phyloP scores from a whole-genome alignment of 2,329 filamentous ascomycete genomes.

The Fusarium nodosum region DNA sequence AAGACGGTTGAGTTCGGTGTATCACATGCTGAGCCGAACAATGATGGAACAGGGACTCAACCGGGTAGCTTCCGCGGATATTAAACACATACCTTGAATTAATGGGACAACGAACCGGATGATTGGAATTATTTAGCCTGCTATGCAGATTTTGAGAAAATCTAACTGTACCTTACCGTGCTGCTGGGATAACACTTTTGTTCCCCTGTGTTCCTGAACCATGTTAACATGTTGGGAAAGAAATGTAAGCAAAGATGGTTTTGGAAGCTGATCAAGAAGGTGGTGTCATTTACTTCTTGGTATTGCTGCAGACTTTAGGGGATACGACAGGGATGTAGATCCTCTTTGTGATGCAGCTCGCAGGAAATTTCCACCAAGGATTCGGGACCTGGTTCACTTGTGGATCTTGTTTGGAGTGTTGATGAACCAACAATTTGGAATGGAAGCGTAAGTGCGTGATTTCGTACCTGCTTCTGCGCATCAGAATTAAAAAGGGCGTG shows the following conservation, averaged over 20 bases:
- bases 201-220: conserved; percentile 11
- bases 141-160: not conserved
- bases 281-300: conserved; percentile 1
- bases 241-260: not conserved
- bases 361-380: not conserved
- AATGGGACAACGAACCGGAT: not conserved
- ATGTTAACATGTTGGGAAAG: not conserved
- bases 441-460: not conserved
- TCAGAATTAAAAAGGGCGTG: not conserved
- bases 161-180: not conserved
- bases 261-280: not conserved
- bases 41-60: not conserved
- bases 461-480: not conserved
- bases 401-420: not conserved
- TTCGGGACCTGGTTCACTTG: not conserved
- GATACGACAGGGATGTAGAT: conserved; percentile 5
- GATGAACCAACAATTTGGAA: not conserved
- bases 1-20: conserved; percentile 32
- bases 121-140: not conserved
- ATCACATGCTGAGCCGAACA: not conserved
- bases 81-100: not conserved
- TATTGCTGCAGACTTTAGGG: not conserved
- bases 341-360: not conserved
- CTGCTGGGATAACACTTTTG: not conserved
- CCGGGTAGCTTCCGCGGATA: not conserved